Base-by-base conservation (phyloP, 148 eudicot genomes). In the Rhododendron ovatum region DNA sequence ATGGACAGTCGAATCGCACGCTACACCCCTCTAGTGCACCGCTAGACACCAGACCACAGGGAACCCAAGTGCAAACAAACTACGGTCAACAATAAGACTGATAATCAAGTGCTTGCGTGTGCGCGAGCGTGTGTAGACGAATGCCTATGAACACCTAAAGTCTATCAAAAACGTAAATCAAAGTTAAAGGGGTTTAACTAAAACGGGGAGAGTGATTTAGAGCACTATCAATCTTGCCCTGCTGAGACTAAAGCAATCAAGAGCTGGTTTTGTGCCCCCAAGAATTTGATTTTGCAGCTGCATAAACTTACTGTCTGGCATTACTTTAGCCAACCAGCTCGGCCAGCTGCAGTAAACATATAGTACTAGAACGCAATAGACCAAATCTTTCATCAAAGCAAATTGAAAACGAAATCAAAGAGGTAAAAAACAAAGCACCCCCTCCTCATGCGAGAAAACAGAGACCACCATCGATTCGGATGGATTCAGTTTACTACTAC, bases 241-340 rank as follows among this genome's bases (percentile, higher is more conserved):
- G 88, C 81, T 65, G 45, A 47, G 57, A 83, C 92, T 88, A 88
- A 1, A 75, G 80, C 90, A 90, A 88, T 74, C 88, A 90, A 88
- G 88, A 84, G 92, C 92, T 90, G 92, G 90, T 88, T 87, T 81
- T 78, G 48, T 43, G 79, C 84, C 85, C 89, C 84, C 48, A 39
- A 48, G 39, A 35, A 78, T 67, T 45, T 59, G 82, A 85, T 37
- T 87, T 74, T 78, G 92, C 92, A 87, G 86, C 90, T 89, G 88
- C 81, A 35, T 82, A 41, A 87, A 61, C 91, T 91, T 91, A 86
- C 92, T 91, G 80, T 83, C 74, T 89, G 89, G 73, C 91, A 47
- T 30, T 89, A 55, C 88, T 89, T 85, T 12, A 79, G 92, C 88
- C 90, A 89, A 55, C 83, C 85, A 91, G 91, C 92, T 91, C 91